These are phyloP conservation scores for Vigna radiata DNA, from an alignment of 306 rosid species.

Conservation along the genomic window DNA sequence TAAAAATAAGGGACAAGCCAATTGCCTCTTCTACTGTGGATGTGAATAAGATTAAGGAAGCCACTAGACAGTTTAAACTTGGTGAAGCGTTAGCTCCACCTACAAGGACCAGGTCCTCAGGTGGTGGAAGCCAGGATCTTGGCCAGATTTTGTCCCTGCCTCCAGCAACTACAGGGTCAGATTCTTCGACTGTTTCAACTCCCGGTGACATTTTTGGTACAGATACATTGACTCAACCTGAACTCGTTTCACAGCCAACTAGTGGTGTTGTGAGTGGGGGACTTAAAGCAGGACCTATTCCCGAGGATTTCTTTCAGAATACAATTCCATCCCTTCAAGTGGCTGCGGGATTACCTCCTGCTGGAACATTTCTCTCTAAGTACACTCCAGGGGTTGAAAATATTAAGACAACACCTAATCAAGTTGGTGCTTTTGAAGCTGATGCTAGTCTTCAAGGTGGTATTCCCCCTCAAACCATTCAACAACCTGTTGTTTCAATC, in stretches of 20 bases:
- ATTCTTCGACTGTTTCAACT: constrained; percentile 61
- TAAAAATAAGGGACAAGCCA: constrained; percentile 91
- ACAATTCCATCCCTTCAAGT: constrained; percentile 86
- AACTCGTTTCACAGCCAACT: constrained; percentile 60
- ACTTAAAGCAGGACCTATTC: constrained; percentile 76
- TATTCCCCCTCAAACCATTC: constrained; percentile 73
- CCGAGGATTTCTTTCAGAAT: constrained; percentile 96
- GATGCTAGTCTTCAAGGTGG: constrained; percentile 70
- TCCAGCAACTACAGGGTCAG: constrained; percentile 55
- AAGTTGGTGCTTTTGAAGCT: constrained; percentile 54
- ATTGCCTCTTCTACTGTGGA: constrained; percentile 78
- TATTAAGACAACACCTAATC: constrained; percentile 56
- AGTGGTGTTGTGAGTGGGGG: constrained; percentile 56
- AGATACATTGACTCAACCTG: constrained; percentile 61
- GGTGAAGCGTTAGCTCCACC: constrained; percentile 86
- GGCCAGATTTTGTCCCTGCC: constrained; percentile 73
- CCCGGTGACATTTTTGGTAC: constrained; percentile 77
- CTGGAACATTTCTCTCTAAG: constrained; percentile 87
- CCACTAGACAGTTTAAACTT: constrained; percentile 81
- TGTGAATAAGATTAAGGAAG: constrained; percentile 93
- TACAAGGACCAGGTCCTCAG: constrained; percentile 70
- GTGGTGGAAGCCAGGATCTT: constrained; percentile 78
- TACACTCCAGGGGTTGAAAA: constrained; percentile 63
- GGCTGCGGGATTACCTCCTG: constrained; percentile 87
- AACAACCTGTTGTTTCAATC: constrained; percentile 58